Base-by-base conservation (phyloP, 1,139 yeast genomes). In the Taphrina wiesneri region DNA sequence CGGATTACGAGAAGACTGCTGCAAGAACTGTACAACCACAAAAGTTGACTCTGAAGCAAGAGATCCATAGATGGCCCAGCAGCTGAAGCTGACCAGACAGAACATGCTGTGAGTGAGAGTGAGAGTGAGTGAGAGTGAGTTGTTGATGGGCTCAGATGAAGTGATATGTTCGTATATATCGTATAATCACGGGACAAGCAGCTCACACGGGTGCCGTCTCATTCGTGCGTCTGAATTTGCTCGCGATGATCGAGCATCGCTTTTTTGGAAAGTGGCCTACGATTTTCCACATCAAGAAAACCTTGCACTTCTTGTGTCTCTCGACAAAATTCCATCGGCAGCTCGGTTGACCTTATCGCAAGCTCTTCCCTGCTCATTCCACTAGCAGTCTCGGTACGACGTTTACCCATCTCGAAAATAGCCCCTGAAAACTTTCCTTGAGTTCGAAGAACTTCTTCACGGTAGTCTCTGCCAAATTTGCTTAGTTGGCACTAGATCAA, bases 161-260 rank as follows among this genome's bases (percentile, higher is more conserved):
- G 2, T 21, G 28, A 28, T 45, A 21, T 21, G 7, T 5, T 21
- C 49, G 49, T 45, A 21, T 21, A 7, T 5, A 2, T 21, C 49
- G 49, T 45, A 23, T 5, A 21, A 11, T 45, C 49, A 45, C 49
- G 49, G 49, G 45, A 39, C 19, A 17, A 17, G 21, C 5, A 39
- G 49, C 49, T n/a, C 49, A 45, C 28, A 45, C 49, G 49, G 49
- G 11, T 45, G 49, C 49, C 49, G 49, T 45, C 49, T 45, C 49
- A 45, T 45, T 45, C 49, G 49, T 45, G 49, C 49, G 49, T 45
- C 49, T 45, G 49, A 45, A 45, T 45, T 45, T 45, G 49, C 49
- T 45, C 49, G 49, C 49, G 49, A 45, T 45, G n/a, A 45, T 45
- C 49, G 49, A 45, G 26, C 28, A 45, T 45, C 28, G 49, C 49